Evolutionary conservation across 257 asterid species (phyloP).

Genomic region (Gentiana macrophylla): DNA sequence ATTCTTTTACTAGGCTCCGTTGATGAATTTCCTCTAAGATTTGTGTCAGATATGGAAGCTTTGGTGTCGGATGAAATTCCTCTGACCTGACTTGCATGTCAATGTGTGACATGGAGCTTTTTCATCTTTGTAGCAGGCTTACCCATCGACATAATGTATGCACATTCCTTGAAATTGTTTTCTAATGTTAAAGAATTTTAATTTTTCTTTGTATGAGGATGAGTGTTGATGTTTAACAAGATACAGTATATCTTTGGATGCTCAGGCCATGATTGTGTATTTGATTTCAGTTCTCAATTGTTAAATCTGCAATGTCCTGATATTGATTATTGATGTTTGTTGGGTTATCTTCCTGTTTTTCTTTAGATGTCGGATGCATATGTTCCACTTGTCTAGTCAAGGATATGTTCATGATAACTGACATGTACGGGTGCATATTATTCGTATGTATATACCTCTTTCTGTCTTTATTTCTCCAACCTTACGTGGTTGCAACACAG

Average conservation of each 20-base stretch:
- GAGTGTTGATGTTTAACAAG: no score
- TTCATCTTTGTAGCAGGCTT: constrained; percentile 35
- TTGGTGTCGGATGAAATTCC: constrained; percentile 18
- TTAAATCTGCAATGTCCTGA: constrained; percentile 60
- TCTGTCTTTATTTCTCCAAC: no score
- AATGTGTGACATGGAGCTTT: constrained; percentile 55
- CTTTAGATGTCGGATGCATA: constrained; percentile 25
- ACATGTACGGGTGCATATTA: no score
- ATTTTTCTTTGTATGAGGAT: constrained; percentile 5
- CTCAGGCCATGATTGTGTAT: constrained; percentile 1
- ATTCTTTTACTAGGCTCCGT: constrained; percentile 49
- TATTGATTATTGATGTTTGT: constrained; percentile 46
- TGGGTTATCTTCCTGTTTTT: constrained; percentile 44
- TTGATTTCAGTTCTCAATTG: constrained; percentile 32
- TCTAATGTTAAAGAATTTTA: constrained; percentile 25
- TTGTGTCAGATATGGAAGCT: constrained; percentile 12
- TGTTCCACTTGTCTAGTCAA: neutral
- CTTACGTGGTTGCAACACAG: no score
- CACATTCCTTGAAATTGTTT: constrained; percentile 22
- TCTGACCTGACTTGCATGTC: constrained; percentile 28
- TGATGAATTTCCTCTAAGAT: constrained; percentile 27
- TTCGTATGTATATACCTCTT: no score
- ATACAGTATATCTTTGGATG: no score
- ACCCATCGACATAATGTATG: constrained; percentile 31
- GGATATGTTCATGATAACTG: no score